phyloP scores from a whole-genome alignment of 2,329 filamentous ascomycete genomes.

The Epichloe scottii region DNA sequence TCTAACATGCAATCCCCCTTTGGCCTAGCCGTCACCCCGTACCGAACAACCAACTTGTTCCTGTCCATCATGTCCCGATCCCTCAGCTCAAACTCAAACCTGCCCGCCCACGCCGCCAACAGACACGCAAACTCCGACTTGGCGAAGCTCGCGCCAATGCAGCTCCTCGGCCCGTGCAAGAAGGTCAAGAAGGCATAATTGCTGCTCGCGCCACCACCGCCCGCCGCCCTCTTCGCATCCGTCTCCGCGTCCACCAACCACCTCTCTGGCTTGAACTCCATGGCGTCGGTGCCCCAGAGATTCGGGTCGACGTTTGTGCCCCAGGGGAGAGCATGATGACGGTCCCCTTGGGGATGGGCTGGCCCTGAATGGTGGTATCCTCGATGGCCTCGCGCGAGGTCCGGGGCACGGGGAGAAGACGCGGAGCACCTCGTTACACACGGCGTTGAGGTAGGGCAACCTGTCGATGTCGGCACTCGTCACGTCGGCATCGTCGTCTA shows the following conservation, averaged over 20 bases:
- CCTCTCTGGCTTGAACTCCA: conserved; percentile 65
- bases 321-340: conserved; percentile 51
- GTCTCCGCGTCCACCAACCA: conserved; percentile 41
- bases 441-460: conserved; percentile 68
- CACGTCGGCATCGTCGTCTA: conserved; percentile 23
- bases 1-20: conserved; percentile 59
- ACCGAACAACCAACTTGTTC: conserved; percentile 52
- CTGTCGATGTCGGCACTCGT: conserved; percentile 47
- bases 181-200: conserved; percentile 77
- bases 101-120: conserved; percentile 62
- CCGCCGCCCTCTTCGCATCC: conserved; percentile 31
- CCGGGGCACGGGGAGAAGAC: conserved; percentile 56
- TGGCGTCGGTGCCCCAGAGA: conserved; percentile 68
- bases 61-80: conserved; percentile 53
- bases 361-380: conserved; percentile 53
- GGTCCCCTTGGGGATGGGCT: conserved; percentile 58
- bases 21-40: conserved; percentile 60
- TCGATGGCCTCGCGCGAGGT: conserved; percentile 53
- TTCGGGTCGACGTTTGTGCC: conserved; percentile 56
- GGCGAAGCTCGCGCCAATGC: conserved; percentile 73
- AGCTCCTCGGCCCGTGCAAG: conserved; percentile 72
- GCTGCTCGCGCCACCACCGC: conserved; percentile 53
- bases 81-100: conserved; percentile 51
- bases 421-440: conserved; percentile 67
- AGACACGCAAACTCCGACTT: conserved; percentile 76